Evolutionary conservation across 306 rosid genomes (phyloP).

Genomic region (Dalbergia cochinchinensis): DNA sequence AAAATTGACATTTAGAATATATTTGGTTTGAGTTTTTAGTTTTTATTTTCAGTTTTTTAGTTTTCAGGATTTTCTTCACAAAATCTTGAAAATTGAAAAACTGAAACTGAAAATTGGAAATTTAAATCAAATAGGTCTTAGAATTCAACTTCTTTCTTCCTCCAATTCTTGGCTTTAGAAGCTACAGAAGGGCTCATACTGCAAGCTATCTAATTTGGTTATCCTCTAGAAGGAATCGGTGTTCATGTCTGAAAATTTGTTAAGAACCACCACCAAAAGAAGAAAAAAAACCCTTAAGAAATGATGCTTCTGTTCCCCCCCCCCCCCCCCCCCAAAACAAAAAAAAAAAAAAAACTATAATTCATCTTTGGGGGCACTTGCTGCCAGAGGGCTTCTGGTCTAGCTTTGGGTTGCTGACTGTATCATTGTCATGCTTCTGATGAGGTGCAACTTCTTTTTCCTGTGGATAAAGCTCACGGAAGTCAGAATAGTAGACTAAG

Average conservation of each 20-base stretch:
- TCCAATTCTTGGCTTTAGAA: slow-evolving; percentile 38
- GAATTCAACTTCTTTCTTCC: slow-evolving; percentile 36
- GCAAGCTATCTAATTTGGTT: slow-evolving; percentile 34
- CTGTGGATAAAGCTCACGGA: slow-evolving; percentile 49
- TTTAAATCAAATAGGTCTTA: too few relatives aligned
- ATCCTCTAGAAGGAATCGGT: slow-evolving; percentile 43
- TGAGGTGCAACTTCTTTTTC: slow-evolving; percentile 79
- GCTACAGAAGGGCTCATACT: slow-evolving; percentile 31
- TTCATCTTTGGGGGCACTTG: slow-evolving; percentile 66
- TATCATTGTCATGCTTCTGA: slow-evolving; percentile 60
- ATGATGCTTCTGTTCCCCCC: slow-evolving; percentile 33
- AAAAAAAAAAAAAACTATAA: slow-evolving; percentile 61
- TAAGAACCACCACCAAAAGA: slow-evolving; percentile 43
- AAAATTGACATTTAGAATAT: too few relatives aligned
- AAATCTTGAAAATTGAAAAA: too few relatives aligned
- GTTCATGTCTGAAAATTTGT: slow-evolving; percentile 52
- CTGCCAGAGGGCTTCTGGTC: slow-evolving; percentile 51
- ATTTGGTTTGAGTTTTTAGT: too few relatives aligned
- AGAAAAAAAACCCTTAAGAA: slow-evolving; percentile 33
- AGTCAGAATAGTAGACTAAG: slow-evolving; percentile 18
- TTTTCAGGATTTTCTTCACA: too few relatives aligned
- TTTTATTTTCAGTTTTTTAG: too few relatives aligned
- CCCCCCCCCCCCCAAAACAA: too few relatives aligned
- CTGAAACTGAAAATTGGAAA: background rate
- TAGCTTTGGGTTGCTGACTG: slow-evolving; percentile 59